These are phyloP conservation scores for Albophoma yamanashiensis DNA, from an alignment of 2,329 filamentous ascomycete species.

Conservation along the genomic window DNA sequence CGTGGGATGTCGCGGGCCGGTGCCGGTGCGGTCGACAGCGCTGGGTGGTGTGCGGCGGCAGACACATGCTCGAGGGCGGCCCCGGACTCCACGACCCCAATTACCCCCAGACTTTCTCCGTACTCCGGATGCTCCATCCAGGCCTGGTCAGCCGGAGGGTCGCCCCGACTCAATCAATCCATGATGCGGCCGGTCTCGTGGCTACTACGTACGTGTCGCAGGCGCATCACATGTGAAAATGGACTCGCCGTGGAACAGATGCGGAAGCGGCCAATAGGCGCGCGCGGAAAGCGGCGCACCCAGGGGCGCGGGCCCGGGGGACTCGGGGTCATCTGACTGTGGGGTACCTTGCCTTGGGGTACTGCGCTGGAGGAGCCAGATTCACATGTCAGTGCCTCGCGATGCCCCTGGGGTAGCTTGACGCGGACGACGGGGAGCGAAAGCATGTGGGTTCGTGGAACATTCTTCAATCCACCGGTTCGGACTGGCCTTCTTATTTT, in stretches of 20 bases:
- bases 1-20: neutral
- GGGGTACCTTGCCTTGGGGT: conserved; percentile 1
- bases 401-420: neutral
- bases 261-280: neutral
- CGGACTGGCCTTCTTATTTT: neutral
- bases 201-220: neutral
- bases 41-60: neutral
- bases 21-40: too few species aligned
- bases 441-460: neutral
- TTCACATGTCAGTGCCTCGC: neutral
- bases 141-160: neutral
- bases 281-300: neutral
- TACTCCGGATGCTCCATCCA: neutral
- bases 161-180: too few species aligned
- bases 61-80: neutral
- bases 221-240: neutral
- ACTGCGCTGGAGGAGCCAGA: neutral
- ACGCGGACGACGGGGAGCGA: neutral
- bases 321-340: neutral
- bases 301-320: neutral
- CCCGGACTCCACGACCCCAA: neutral
- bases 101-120: neutral
- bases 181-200: neutral
- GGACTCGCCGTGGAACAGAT: neutral
- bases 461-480: neutral